These are phyloP conservation scores for Buxus sempervirens DNA, from an alignment of 164 flowering plant genomes.

Conservation along the genomic window DNA sequence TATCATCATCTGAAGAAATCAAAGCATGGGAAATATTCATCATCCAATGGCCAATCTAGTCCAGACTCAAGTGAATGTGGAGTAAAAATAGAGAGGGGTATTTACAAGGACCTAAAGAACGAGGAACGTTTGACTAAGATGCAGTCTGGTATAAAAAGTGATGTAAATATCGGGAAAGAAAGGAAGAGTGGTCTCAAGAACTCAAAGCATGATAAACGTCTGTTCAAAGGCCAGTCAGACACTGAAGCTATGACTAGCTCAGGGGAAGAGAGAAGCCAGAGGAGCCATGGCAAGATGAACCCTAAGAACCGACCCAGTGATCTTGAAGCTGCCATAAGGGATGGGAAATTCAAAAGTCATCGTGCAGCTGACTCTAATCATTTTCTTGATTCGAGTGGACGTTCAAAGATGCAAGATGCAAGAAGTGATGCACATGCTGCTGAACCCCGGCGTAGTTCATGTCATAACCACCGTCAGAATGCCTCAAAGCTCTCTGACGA, in stretches of 20 bases:
- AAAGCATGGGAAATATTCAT: slow-evolving; percentile 11
- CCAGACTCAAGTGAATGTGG: too few species aligned
- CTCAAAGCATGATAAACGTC: slow-evolving; percentile 18
- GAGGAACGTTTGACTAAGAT: slow-evolving; percentile 11
- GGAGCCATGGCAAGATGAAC: slow-evolving; percentile 20
- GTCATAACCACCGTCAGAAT: slow-evolving; percentile 29
- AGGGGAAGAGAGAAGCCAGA: slow-evolving; percentile 13
- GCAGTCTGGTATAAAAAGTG: slow-evolving; percentile 25
- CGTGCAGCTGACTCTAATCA: slow-evolving; percentile 7
- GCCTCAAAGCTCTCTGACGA: slow-evolving; percentile 76
- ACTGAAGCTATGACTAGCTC: slow-evolving; percentile 19
- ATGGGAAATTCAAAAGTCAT: slow-evolving; percentile 11
- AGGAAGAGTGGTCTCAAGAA: slow-evolving; percentile 16
- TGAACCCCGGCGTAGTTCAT: slow-evolving; percentile 22
- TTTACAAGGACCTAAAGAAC: not conserved
- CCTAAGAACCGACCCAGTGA: slow-evolving; percentile 18
- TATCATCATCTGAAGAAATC: slow-evolving; percentile 18
- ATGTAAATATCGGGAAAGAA: slow-evolving; percentile 13
- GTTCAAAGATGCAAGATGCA: not conserved
- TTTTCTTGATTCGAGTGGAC: slow-evolving; percentile 4
- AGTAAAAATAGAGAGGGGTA: too few species aligned
- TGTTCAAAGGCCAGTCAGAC: slow-evolving; percentile 20
- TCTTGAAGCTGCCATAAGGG: slow-evolving; percentile 10
- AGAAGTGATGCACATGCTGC: slow-evolving; percentile 1
- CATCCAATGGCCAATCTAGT: too few species aligned